Base-by-base conservation (phyloP, 2,329 filamentous ascomycete species). In the Phyllosticta citrichinensis region DNA sequence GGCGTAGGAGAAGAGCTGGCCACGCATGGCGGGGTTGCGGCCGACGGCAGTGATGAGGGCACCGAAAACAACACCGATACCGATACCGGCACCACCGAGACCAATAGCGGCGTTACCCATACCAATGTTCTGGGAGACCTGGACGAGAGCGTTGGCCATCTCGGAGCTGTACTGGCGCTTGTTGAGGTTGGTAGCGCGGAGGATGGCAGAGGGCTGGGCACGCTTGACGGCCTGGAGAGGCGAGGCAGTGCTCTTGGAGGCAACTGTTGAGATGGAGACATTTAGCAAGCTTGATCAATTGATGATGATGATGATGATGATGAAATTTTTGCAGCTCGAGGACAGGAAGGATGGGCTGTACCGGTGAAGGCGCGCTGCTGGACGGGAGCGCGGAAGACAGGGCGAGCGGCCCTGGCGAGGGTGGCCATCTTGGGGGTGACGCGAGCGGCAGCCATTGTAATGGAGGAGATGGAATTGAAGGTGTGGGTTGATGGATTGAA, bases 1-100 rank as follows among this genome's bases (percentile, higher is more conserved):
- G 85, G 89, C 89, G 82, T 94, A 93, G 71, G 88, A 89, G 88
- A 94, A 96, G 75, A 96, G 89, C 86, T 95, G 91, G 78, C 89
- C 90, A 82, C 89, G 88, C 82, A 95, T 89, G 76, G 88, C 88
- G 75, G 90, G 90, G 89, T 96, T 96, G 83, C 90, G 89, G 83
- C 90, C 89, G 78, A 94, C 89, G 81, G 86, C 86, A 80, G 89
- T 87, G 76, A 95, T 84, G 77, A 95, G 89, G 74, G 89, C 87
- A 76, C 88, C 89, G 86, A 95, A 95, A 76, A 95, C 90, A 76
- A 93, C 86, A 84, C 90, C 90, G 80, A 94, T 95, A 89, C 90
- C 90, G 79, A 94, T 90, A 91, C 89, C 88, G 76, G 89, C 88
- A 87, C 88, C 88, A 76, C 88, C 89, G 74, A 95, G 88, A 88